Percentiles rank a stretch among this genome's conserved stretches.
Evolutionary conservation across 2,329 filamentous ascomycete species (phyloP).

Genomic region (Shiraia bambusicola): DNA sequence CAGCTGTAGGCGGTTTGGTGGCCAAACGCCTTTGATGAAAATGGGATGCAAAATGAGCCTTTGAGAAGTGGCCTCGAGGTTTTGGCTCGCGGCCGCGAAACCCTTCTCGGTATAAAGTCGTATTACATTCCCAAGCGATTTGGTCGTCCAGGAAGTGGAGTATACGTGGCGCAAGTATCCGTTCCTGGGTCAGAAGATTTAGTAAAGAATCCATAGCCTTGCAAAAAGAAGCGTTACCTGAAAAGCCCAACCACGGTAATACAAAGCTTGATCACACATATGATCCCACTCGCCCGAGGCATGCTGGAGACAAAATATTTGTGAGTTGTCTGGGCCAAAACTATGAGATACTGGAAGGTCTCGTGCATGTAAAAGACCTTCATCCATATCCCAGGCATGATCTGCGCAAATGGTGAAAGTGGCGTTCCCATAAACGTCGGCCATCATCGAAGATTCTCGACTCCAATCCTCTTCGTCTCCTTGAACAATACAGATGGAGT

Average conservation of each 20-base stretch:
- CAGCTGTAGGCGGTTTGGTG: no score
- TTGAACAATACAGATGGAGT: slow-evolving; percentile 4
- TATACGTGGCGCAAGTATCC: slow-evolving; percentile 10
- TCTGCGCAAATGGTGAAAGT: slow-evolving; percentile 9
- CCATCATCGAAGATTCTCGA: slow-evolving; percentile 9
- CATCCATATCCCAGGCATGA: not conserved
- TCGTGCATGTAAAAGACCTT: not conserved
- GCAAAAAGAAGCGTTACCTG: no score
- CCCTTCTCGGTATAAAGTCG: slow-evolving; percentile 1
- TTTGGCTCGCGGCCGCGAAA: not conserved
- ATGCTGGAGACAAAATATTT: not conserved
- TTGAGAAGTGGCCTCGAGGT: not conserved
- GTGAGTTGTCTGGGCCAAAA: no score
- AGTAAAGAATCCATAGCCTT: no score
- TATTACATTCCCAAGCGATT: slow-evolving; percentile 20
- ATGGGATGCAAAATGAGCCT: not conserved
- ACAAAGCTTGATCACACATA: not conserved
- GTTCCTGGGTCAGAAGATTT: no score
- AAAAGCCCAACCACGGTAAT: slow-evolving; percentile 7
- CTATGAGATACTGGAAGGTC: not conserved
- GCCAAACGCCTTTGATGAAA: no score
- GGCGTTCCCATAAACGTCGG: slow-evolving; percentile 6
- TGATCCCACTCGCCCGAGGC: not conserved
- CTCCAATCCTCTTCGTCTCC: slow-evolving; percentile 1
- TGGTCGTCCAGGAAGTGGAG: slow-evolving; percentile 13